Base-by-base conservation (phyloP, 2,329 filamentous ascomycete genomes). In the Colletotrichum paranaense region DNA sequence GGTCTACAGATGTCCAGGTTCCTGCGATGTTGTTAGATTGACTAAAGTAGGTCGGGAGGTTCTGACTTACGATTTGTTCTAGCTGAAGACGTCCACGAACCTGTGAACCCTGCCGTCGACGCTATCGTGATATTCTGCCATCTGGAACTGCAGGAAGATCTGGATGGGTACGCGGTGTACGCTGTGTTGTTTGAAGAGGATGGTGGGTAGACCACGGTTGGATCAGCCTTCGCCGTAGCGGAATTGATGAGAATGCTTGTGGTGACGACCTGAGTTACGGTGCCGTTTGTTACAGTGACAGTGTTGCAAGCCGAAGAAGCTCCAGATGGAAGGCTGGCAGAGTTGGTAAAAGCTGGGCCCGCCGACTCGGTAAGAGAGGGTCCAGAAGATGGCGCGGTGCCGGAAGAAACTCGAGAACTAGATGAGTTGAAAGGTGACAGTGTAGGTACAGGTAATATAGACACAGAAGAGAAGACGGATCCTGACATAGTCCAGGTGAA, bases 261-360 rank as follows among this genome's bases (percentile, higher is more conserved):
- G 16, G 72, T 75, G 32, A 75, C 66, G 4, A 73, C 26, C 28
- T 73, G 68, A 4, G 74, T 74, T 7, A 73, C 42, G 4, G 65
- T 75, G 1, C 72, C 68, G 22, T 69, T 72, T 9, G 74, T 75
- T 16, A 73, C n/a, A 4, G 74, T 75, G 32, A 75, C 38, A 4
- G 68, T 75, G 16, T 66, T 28, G 9, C 74, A 75, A 2, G 74
- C 65, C 5, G 57, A 26, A 3, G 60, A 62, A 19, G 32, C 57
- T 1, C 38, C 38, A 14, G 38, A 6, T 14, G 58, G 22, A 26
- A 56, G 22, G 12, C 68, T 11, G 1, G 59, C 68, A 1, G 69
- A 62, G 26, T 73, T 73, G 14, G 60, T 58, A 2, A 9, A 32
- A 1, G 60, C 46, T 26, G 35, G 11, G 6, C 19, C 7, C 2